These are phyloP conservation scores for Trichoderma asperellum DNA, from an alignment of 2,329 filamentous ascomycete species.

Conservation along the genomic window DNA sequence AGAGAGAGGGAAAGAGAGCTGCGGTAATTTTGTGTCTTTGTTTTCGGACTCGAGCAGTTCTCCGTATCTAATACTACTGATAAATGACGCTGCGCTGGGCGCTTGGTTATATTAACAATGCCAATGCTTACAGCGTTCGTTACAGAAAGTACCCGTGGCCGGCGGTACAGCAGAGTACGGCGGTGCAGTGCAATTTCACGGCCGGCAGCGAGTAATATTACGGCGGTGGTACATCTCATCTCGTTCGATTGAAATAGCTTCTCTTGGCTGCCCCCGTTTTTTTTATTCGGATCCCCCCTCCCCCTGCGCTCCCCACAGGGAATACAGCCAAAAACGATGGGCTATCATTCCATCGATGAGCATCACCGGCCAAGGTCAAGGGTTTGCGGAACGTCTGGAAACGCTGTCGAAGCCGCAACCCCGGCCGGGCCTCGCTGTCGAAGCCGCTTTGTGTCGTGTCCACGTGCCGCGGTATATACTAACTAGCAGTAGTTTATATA, in stretches of 20 bases:
- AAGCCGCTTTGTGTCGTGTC: conserved; percentile 22
- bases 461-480: conserved; percentile 16
- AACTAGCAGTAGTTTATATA: neutral
- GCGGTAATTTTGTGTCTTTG: conserved; percentile 15
- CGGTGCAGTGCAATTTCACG: conserved; percentile 13
- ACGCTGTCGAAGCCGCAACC: conserved; percentile 20
- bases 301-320: conserved; percentile 19
- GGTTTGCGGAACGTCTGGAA: conserved; percentile 25
- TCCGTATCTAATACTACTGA: neutral
- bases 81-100: neutral
- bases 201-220: conserved; percentile 3
- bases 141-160: conserved; percentile 18
- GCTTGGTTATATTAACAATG: neutral
- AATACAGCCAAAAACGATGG: neutral
- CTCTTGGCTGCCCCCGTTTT: neutral
- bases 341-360: conserved; percentile 1
- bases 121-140: neutral
- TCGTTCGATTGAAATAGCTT: conserved; percentile 16
- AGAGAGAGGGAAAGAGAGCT: neutral
- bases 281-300: neutral
- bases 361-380: neutral
- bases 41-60: neutral
- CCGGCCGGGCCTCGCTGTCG: neutral
- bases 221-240: neutral
- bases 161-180: conserved; percentile 19